Evolutionary conservation across 768 basidiomycete genomes (phyloP).

Genomic region (Xerocomellus amylosporus): DNA sequence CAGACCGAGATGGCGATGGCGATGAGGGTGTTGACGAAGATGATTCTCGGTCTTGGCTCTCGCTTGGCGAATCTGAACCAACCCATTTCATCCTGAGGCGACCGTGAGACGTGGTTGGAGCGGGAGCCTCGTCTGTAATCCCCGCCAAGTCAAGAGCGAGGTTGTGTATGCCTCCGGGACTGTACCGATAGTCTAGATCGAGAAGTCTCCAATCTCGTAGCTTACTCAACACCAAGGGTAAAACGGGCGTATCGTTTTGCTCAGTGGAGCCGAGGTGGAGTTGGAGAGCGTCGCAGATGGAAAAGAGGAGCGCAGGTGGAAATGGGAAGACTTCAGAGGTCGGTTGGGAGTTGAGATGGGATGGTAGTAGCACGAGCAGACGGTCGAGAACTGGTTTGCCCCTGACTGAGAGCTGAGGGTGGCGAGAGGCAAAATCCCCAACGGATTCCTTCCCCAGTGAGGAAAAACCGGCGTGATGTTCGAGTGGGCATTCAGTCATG

Average conservation of each 20-base stretch:
- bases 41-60: conserved; percentile 3
- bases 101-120: not conserved
- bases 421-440: not conserved
- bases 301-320: conserved; percentile 20
- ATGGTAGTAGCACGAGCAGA: conserved; percentile 16
- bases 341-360: conserved; percentile 4
- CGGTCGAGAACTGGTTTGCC: conserved; percentile 9
- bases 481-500: conserved; percentile 16
- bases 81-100: conserved; percentile 22
- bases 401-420: conserved; percentile 7
- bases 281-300: conserved; percentile 22
- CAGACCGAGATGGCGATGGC: conserved; percentile 2
- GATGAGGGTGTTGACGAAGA: not conserved
- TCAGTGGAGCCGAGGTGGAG: not conserved
- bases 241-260: conserved; percentile 1
- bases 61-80: conserved; percentile 4
- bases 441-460: conserved; percentile 1
- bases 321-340: not conserved
- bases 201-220: conserved; percentile 27
- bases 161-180: conserved; percentile 6
- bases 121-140: conserved; percentile 1
- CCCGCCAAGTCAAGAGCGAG: conserved; percentile 23
- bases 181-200: conserved; percentile 13
- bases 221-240: conserved; percentile 24
- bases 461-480: not conserved